These are phyloP conservation scores for Cardiospermum halicacabum DNA, from an alignment of 345 rosid genomes.

Conservation along the genomic window DNA sequence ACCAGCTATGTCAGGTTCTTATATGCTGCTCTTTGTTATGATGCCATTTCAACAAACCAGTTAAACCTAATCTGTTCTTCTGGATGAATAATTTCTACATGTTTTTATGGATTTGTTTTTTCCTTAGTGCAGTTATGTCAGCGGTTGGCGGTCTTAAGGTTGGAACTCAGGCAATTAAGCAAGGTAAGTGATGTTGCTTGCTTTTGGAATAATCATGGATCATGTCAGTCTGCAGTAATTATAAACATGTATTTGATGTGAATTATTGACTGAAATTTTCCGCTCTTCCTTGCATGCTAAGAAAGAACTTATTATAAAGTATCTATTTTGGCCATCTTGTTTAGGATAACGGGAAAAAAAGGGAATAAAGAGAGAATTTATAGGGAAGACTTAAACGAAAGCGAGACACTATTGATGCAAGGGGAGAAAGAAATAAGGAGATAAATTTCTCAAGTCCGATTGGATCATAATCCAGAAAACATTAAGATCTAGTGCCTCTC, in stretches of 20 bases:
- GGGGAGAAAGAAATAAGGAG: background rate
- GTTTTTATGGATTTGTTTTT: conserved; percentile 12
- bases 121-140: conserved; percentile 68
- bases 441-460: background rate
- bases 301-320: background rate
- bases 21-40: conserved; percentile 9
- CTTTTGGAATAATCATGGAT: background rate
- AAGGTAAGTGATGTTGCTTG: conserved; percentile 42
- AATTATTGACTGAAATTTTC: no score
- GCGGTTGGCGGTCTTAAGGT: conserved; percentile 97
- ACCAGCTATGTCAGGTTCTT: conserved; percentile 98
- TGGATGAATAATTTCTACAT: background rate
- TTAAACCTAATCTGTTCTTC: background rate
- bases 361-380: background rate
- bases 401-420: background rate
- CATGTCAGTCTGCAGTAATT: background rate
- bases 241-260: no score
- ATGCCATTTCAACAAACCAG: background rate
- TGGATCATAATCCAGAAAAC: background rate
- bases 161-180: conserved; percentile 63
- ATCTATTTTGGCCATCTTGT: background rate
- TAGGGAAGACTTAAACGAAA: background rate
- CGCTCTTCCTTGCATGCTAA: background rate
- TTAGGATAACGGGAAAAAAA: background rate
- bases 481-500: background rate